Conservation (phyloP, 176 grass and related monocot species). For the Elaeis guineensis region DNA sequence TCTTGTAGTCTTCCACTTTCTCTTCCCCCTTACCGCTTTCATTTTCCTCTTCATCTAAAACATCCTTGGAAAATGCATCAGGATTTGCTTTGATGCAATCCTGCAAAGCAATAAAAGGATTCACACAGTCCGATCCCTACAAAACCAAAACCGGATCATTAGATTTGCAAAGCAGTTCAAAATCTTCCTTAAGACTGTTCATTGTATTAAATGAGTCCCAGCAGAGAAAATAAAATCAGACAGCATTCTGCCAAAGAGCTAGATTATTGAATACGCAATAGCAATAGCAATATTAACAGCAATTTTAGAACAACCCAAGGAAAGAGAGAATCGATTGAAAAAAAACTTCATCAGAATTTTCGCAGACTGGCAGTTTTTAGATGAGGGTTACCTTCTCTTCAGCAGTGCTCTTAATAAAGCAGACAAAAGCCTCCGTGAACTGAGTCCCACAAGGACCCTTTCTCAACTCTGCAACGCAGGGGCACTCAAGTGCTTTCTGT, state of each 20-base stretch:
- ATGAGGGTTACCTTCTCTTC: constrained; percentile 65
- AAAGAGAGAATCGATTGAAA: too few relatives aligned
- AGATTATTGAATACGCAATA: too few relatives aligned
- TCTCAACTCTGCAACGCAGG: constrained; percentile 79
- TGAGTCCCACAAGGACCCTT: constrained; percentile 79
- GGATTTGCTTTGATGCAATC: constrained; percentile 82
- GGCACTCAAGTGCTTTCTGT: constrained; percentile 79
- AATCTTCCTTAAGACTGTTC: too few relatives aligned
- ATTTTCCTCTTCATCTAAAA: constrained; percentile 56
- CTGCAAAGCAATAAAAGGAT: constrained; percentile 68
- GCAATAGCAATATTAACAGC: too few relatives aligned
- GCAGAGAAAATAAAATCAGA: too few relatives aligned
- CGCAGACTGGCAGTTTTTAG: too few relatives aligned
- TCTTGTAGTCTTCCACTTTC: constrained; percentile 42
- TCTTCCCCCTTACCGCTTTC: constrained; percentile 34
- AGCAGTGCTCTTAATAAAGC: constrained; percentile 72
- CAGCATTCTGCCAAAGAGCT: too few relatives aligned
- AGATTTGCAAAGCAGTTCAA: not conserved
- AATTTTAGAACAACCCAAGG: too few relatives aligned
- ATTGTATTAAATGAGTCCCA: too few relatives aligned
- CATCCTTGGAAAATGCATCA: constrained; percentile 83
- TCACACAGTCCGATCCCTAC: constrained; percentile 93
- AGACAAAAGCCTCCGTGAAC: constrained; percentile 79
- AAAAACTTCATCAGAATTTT: too few relatives aligned
- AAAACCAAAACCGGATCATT: constrained; percentile 8